Evolutionary conservation across 805 yeast genomes (phyloP), one percentile per base, ranked within the genome.

Genomic region (Saturnispora dispora): DNA sequence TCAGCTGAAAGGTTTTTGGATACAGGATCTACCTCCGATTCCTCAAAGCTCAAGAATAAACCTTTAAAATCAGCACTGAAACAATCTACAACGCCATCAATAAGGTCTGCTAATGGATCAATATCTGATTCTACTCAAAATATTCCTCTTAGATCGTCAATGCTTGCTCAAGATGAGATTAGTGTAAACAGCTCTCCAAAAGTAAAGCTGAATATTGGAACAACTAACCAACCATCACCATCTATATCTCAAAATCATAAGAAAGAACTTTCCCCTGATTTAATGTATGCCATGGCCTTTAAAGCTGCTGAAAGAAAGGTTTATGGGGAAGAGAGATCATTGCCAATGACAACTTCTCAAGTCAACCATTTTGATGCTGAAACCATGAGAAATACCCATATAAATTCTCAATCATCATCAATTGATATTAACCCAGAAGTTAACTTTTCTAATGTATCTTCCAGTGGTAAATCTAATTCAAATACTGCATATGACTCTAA

Each of bases 231-330:
- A 10, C n/a, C 45, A 2, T 27, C 22, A 7, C 5, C 35, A 23
- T 9, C 17, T 13, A 13, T 23, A 13, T 10, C 47, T 18, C 6
- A 23, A 36, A 13, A 36, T 8, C 18, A 10, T 8, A 49, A 37
- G 7, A 40, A 40, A 2, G 46, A 58, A 42, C 57, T 63, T 41
- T 62, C 77, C 27, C 75, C 75, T 23, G 76, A 72, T 40, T 83
- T 80, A 55, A 68, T 79, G 71, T 81, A 81, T 57, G 71, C 70
- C 20, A 67, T 68, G 55, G 86, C 86, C 0, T 68, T 75, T 54
- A 75, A 75, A 55, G 75, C 76, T 13, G 86, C 87, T 0, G 67
- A 73, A 61, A 72, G 70, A 53, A 78, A 71, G 52, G 85, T 81
- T 1, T 79, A 79, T 58, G 83, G 82, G 5, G 68, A 64, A 36